Percentiles rank a stretch among this genome's conserved stretches.
Conservation (phyloP, 331 rosid species). For the Saraca asoca region DNA sequence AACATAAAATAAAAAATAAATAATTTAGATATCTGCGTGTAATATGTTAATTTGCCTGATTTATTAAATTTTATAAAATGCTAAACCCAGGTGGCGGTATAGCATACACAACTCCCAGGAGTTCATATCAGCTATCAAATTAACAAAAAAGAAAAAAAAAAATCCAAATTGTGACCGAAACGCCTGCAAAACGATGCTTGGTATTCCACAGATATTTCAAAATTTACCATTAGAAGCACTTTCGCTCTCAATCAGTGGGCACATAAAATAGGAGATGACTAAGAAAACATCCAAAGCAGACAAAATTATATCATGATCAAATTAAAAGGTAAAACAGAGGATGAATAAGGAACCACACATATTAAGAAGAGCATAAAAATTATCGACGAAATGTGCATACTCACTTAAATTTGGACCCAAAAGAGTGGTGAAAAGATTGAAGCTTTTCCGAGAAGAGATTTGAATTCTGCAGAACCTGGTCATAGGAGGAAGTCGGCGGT, state of each 20-base stretch:
- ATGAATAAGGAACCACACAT: background rate
- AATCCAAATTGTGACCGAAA: background rate
- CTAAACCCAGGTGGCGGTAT: too few relatives aligned
- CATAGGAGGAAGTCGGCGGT: constrained; percentile 56
- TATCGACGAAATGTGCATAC: background rate
- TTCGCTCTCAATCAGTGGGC: background rate
- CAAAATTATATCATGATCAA: constrained; percentile 10
- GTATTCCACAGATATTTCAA: background rate
- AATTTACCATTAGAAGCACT: constrained; percentile 16
- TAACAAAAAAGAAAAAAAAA: background rate
- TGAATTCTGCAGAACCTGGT: constrained; percentile 51
- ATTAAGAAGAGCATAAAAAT: background rate
- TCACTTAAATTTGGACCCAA: constrained; percentile 59
- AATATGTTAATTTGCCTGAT: too few relatives aligned
- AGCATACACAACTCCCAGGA: background rate
- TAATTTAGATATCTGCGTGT: too few relatives aligned
- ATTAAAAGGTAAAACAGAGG: background rate
- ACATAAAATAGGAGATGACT: too few relatives aligned
- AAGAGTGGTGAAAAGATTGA: constrained; percentile 57
- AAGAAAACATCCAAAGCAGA: constrained; percentile 18
- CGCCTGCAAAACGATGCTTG: background rate
- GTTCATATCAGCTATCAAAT: too few relatives aligned
- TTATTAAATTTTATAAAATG: too few relatives aligned
- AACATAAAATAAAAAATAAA: too few relatives aligned
- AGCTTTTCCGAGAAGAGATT: constrained; percentile 66